A percentile compares a stretch with the other conserved stretches of the same genome.
These are phyloP conservation scores for Hammondia hammondi DNA, from an alignment of 169 alveolate genomes.

Conservation along the genomic window DNA sequence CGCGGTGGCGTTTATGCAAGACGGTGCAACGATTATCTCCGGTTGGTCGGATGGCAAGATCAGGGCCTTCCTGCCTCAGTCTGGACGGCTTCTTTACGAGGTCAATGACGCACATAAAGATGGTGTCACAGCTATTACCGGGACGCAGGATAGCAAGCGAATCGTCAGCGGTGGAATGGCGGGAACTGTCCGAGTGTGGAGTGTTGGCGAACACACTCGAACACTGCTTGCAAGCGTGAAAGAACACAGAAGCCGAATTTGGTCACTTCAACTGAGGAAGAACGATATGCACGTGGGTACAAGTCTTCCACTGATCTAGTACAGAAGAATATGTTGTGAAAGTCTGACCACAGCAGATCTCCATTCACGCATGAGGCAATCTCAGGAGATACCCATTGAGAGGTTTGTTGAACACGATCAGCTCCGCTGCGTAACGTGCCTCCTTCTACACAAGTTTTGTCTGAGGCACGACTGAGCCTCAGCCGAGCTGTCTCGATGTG, in stretches of 20 bases:
- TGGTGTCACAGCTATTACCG: conserved; percentile 90
- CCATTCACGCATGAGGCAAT: not conserved
- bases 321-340: not conserved
- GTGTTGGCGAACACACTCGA: conserved; percentile 26
- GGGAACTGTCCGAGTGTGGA: conserved; percentile 94
- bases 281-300: conserved; percentile 74
- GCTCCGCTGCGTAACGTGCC: no score
- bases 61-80: conserved; percentile 92
- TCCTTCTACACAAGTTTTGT: no score
- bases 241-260: conserved; percentile 90
- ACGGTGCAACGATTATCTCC: conserved; percentile 49
- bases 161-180: conserved; percentile 85
- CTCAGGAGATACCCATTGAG: no score
- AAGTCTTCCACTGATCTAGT: not conserved
- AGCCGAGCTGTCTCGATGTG: no score
- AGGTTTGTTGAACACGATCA: no score
- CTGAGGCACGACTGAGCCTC: no score
- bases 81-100: conserved; percentile 89
- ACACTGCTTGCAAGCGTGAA: conserved; percentile 79
- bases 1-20: conserved; percentile 74
- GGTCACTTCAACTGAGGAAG: conserved; percentile 81
- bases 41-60: conserved; percentile 79
- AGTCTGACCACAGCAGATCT: not conserved
- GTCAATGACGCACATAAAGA: conserved; percentile 92
- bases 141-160: conserved; percentile 64